phyloP scores from a whole-genome alignment of 768 basidiomycete genomes.

The Psilocybe tampanensis region DNA sequence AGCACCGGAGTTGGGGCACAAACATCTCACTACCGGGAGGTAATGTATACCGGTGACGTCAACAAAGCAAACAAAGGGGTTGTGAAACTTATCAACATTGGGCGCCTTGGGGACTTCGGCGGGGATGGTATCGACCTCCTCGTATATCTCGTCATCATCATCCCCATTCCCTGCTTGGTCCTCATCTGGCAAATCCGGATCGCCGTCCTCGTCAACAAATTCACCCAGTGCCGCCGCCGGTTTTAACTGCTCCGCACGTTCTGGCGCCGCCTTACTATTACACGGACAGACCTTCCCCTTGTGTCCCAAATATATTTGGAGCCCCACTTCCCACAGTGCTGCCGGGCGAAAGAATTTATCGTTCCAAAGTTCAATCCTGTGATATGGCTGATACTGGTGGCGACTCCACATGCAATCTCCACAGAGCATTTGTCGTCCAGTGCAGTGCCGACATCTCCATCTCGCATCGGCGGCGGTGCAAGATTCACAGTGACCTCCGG shows the following conservation, averaged over 20 bases:
- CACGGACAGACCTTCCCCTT: constrained; percentile 17
- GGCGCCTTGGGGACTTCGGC: background rate
- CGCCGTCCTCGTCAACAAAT: background rate
- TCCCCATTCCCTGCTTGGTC: background rate
- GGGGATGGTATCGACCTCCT: background rate
- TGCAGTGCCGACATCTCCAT: background rate
- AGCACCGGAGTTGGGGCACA: background rate
- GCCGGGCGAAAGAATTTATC: constrained; percentile 13
- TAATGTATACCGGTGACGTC: constrained; percentile 5
- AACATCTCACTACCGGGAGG: background rate
- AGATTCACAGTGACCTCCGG: background rate
- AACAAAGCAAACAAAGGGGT: background rate
- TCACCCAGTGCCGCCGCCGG: background rate
- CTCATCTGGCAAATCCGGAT: background rate
- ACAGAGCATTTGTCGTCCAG: background rate
- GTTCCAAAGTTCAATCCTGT: constrained; percentile 23
- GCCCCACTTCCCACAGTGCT: constrained; percentile 20
- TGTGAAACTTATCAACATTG: background rate
- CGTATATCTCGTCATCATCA: background rate
- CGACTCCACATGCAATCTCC: background rate
- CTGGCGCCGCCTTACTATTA: constrained; percentile 22
- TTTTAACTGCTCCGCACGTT: background rate
- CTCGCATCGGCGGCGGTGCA: background rate
- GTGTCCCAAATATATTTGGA: constrained; percentile 24
- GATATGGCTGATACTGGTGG: constrained; percentile 12